phyloP scores from a whole-genome alignment of 2,329 filamentous ascomycete species.

The Emergomyces pasteurianus region DNA sequence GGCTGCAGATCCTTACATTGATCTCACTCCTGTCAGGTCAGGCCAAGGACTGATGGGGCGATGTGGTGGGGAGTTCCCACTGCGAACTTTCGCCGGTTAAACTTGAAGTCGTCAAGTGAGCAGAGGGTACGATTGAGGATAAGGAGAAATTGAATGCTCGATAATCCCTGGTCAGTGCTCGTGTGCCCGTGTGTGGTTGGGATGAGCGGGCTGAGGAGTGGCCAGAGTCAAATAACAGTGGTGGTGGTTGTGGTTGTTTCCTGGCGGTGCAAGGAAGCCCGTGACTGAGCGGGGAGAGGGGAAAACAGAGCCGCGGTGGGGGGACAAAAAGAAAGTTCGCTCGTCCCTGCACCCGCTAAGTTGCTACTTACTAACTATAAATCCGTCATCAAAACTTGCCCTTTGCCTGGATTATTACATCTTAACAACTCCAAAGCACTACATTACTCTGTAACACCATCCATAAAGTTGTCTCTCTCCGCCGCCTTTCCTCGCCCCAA shows the following conservation, averaged over 20 bases:
- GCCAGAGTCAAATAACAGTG: too few species aligned
- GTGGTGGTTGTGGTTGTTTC: neutral
- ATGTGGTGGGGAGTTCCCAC: neutral
- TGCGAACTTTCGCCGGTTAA: too few species aligned
- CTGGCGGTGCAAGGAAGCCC: neutral
- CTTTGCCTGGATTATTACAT: too few species aligned
- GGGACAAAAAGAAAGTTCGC: neutral
- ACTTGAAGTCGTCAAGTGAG: neutral
- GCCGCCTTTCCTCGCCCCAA: neutral
- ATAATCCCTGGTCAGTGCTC: neutral
- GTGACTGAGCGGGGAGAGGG: neutral
- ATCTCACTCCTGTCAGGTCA: too few species aligned
- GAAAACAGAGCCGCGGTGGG: constrained; percentile 2
- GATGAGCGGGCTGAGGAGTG: neutral
- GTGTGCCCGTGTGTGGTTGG: neutral
- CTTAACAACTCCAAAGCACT: neutral
- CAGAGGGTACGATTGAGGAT: neutral
- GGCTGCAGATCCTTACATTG: constrained; percentile 1
- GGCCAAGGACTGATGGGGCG: neutral
- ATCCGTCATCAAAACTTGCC: neutral
- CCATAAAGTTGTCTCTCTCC: neutral
- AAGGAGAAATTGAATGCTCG: neutral
- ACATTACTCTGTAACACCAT: too few species aligned
- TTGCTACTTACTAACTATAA: too few species aligned
- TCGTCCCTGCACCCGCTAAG: too few species aligned